These are phyloP conservation scores for Rosa hybrid DNA, from an alignment of 331 rosid species.

Conservation along the genomic window DNA sequence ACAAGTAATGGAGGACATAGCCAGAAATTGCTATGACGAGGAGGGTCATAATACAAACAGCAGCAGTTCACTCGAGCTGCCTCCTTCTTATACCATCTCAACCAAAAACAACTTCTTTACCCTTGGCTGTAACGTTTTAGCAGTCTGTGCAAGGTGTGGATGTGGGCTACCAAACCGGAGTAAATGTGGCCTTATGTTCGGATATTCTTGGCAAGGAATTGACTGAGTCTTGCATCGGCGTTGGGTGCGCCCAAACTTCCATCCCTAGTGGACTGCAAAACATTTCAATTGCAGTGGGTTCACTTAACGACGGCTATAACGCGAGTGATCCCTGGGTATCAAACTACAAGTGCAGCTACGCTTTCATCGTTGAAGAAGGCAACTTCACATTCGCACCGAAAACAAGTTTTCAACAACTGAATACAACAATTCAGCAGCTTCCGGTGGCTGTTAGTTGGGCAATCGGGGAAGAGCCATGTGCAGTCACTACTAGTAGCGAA, in stretches of 20 bases:
- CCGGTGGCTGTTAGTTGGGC: not conserved
- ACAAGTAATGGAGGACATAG: not conserved
- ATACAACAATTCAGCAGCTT: not conserved
- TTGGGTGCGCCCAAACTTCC: not conserved
- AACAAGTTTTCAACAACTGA: not conserved
- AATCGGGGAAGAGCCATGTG: not conserved
- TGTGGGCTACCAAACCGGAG: not conserved
- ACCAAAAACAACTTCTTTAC: slow-evolving; percentile 2
- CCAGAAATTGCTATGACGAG: not conserved
- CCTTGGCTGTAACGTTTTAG: not conserved
- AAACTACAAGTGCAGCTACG: slow-evolving; percentile 2
- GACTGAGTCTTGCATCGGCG: not conserved
- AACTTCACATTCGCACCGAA: not conserved
- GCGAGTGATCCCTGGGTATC: not conserved
- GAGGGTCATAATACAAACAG: not conserved
- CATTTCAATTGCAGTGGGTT: not conserved
- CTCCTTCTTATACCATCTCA: not conserved
- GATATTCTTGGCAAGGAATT: not conserved
- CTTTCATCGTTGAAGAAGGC: slow-evolving; percentile 4
- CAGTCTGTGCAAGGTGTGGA: not conserved
- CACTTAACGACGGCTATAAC: not conserved
- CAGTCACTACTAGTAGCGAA: too few species aligned
- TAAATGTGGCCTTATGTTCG: not conserved
- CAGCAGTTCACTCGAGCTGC: not conserved
- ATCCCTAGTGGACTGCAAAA: slow-evolving; percentile 7